Percentiles rank a stretch among this genome's conserved stretches.
Evolutionary conservation across 768 basidiomycete species (phyloP).

Genomic region (Lyophyllum decastes): DNA sequence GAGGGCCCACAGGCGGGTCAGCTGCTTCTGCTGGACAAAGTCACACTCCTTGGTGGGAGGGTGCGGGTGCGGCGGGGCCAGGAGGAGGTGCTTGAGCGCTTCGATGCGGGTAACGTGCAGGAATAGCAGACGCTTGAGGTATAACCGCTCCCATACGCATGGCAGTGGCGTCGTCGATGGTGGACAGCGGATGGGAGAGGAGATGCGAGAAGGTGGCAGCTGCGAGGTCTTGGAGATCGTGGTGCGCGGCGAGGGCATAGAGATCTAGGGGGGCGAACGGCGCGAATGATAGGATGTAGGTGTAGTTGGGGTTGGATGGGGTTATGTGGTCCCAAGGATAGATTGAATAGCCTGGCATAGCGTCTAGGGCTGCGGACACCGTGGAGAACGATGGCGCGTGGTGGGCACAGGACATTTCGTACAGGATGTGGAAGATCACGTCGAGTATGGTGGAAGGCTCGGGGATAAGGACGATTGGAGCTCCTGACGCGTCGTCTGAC

Average conservation of each 20-base stretch:
- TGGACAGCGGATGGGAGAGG: constrained; percentile 25
- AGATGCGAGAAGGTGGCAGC: constrained; percentile 33
- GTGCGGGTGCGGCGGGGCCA: constrained; percentile 31
- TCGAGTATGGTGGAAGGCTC: constrained; percentile 51
- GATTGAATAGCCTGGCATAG: constrained; percentile 28
- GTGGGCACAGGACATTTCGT: constrained; percentile 49
- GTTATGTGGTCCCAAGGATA: constrained; percentile 23
- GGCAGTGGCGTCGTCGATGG: constrained; percentile 24
- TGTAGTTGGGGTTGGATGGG: constrained; percentile 29
- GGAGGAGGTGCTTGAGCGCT: constrained; percentile 27
- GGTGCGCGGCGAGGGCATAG: constrained; percentile 40
- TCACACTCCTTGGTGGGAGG: constrained; percentile 27
- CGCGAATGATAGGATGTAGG: constrained; percentile 33
- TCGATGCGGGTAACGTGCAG: constrained; percentile 25
- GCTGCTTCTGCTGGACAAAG: constrained; percentile 32
- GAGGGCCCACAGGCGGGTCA: constrained; percentile 40
- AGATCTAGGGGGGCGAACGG: constrained; percentile 37
- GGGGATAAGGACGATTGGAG: constrained; percentile 34
- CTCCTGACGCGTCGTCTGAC: constrained; percentile 19
- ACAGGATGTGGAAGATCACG: constrained; percentile 55
- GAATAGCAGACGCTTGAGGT: constrained; percentile 27
- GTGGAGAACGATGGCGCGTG: constrained; percentile 52
- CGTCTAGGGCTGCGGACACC: constrained; percentile 44
- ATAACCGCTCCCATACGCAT: constrained; percentile 27
- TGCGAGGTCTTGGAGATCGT: constrained; percentile 38